Evolutionary conservation across 2,329 filamentous ascomycete species (phyloP).

Genomic region (Neophaeococcomyces mojaviensis): DNA sequence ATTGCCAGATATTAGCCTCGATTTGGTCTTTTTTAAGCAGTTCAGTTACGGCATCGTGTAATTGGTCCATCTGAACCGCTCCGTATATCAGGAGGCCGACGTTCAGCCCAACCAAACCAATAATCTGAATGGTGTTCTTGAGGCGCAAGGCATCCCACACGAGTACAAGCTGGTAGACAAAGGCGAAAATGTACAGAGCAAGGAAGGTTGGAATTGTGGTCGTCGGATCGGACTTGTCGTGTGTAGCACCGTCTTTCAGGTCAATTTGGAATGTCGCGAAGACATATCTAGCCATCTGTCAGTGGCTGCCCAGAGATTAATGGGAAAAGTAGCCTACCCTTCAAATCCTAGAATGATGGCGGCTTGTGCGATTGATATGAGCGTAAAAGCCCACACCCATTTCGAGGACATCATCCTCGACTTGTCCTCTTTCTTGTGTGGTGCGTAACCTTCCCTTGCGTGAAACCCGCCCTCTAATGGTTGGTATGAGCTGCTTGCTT

Average conservation of each 20-base stretch:
- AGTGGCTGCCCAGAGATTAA: conserved; percentile 2
- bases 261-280: conserved; percentile 74
- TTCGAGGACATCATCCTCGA: conserved; percentile 44
- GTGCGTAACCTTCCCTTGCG: conserved; percentile 44
- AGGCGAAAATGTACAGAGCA: conserved; percentile 94
- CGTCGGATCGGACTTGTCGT: conserved; percentile 28
- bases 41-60: conserved; percentile 60
- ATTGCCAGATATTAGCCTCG: conserved; percentile 45
- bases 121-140: conserved; percentile 98
- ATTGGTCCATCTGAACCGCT: conserved; percentile 86
- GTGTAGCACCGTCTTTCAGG: conserved; percentile 36
- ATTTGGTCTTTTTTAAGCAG: conserved; percentile 46
- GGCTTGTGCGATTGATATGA: conserved; percentile 67
- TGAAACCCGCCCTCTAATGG: conserved; percentile 43
- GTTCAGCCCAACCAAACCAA: conserved; percentile 90
- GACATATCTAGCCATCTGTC: conserved; percentile 58
- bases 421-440: conserved; percentile 26
- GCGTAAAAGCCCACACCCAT: conserved; percentile 84
- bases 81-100: conserved; percentile 86
- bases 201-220: conserved; percentile 86
- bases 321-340: conserved; percentile 49
- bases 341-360: conserved; percentile 75
- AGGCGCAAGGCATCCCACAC: conserved; percentile 88
- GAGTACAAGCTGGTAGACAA: conserved; percentile 81
- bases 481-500: conserved; percentile 44